Evolutionary conservation across 805 yeast genomes (phyloP).

Genomic region (Candida qinlingensis): DNA sequence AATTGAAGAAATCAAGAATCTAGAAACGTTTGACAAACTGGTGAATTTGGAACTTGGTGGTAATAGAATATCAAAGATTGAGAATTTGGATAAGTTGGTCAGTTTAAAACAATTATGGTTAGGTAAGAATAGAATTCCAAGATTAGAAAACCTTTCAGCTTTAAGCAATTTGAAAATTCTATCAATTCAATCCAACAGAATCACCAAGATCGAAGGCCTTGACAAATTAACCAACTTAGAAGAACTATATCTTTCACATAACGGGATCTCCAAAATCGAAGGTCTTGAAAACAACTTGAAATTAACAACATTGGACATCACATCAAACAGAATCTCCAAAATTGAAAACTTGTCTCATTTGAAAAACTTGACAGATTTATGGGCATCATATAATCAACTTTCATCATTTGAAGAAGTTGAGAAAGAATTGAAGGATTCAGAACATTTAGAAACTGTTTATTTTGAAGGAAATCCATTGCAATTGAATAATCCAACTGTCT

Average conservation of each 20-base stretch:
- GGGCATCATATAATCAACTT: constrained; percentile 83
- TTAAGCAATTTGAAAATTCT: constrained; percentile 64
- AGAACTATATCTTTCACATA: constrained; percentile 85
- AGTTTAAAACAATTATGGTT: constrained; percentile 80
- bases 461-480: constrained; percentile 93
- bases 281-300: constrained; percentile 68
- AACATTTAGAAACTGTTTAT: constrained; percentile 78
- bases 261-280: constrained; percentile 69
- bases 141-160: constrained; percentile 54
- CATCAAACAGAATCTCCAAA: constrained; percentile 62
- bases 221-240: constrained; percentile 67
- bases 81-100: constrained; percentile 48
- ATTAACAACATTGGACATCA: constrained; percentile 71
- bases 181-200: constrained; percentile 83
- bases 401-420: constrained; percentile 65
- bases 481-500: constrained; percentile 63
- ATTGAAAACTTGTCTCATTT: constrained; percentile 65
- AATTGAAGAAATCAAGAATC: constrained; percentile 63
- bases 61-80: constrained; percentile 59
- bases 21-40: constrained; percentile 51
- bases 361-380: constrained; percentile 73
- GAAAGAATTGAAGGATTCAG: constrained; percentile 54
- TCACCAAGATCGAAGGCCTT: constrained; percentile 76
- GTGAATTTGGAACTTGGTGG: constrained; percentile 87
- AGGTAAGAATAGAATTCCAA: constrained; percentile 76